Evolutionary conservation across 495 filamentous ascomycete species (phyloP).

Genomic region (Aspergillus heteromorphus): DNA sequence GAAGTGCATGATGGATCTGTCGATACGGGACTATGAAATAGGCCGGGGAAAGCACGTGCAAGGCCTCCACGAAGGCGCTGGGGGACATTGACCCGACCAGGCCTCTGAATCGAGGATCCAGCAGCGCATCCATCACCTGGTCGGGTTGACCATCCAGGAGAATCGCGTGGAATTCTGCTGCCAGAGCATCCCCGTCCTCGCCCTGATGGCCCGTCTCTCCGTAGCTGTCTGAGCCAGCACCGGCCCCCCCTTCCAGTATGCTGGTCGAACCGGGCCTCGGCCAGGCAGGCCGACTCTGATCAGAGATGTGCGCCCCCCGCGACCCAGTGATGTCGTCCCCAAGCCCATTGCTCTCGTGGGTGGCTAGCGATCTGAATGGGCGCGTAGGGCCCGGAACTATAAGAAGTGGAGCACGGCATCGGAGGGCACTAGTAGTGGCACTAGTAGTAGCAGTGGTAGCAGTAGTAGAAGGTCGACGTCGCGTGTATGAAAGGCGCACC

Average conservation of each 20-base stretch:
- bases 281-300: neutral
- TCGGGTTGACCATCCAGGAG: conserved; percentile 35
- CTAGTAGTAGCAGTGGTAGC: too few relatives aligned
- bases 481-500: conserved; percentile 11
- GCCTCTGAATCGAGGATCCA: conserved; percentile 25
- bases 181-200: conserved; percentile 9
- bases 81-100: conserved; percentile 30
- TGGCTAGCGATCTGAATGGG: neutral
- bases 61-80: conserved; percentile 31
- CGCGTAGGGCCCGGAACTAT: conserved; percentile 1
- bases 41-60: conserved; percentile 35
- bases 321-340: neutral
- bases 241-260: neutral
- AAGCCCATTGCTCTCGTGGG: too few relatives aligned
- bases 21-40: conserved; percentile 46
- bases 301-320: neutral
- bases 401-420: neutral
- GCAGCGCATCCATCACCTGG: conserved; percentile 31
- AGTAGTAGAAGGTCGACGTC: neutral
- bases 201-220: neutral
- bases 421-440: too few relatives aligned
- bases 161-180: conserved; percentile 23
- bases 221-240: neutral
- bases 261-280: neutral
- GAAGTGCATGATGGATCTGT: conserved; percentile 42